Evolutionary conservation across 23 red algal species (phyloP), one percentile per base, ranked within the genome.

Genomic region (Gracilaria gracilis): DNA sequence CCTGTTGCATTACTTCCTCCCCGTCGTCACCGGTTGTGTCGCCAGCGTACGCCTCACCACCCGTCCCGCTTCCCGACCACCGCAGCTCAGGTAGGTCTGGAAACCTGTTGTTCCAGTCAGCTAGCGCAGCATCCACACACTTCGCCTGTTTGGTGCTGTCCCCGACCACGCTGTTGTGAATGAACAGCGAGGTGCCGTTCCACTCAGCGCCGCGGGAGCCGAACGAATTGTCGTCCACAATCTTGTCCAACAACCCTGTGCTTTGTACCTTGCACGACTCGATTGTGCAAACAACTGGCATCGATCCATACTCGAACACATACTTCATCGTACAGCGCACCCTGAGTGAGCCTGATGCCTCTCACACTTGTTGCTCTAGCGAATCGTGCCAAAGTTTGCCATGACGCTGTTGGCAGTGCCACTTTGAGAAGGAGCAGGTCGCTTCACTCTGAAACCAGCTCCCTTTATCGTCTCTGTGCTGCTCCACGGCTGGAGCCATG

Each of bases 311-410:
- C n/a, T 51, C 72, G 40, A 77, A 77, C 72, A 77, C 42, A n/a
- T 77, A 77, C 23, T 50, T 77, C 72, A 77, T 77, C 23, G 72
- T 46, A 46, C 42, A 7, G 42, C 42, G 42, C 42, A 46, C 42
- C 42, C 42, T 46, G 42, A 46, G 11, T 46, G 42, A 11, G 5
- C 42, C 42, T 11, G 42, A 7, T 46, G 42, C 42, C 5, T 46
- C 42, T 46, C 5, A 46, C 5, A 46, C 11, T 46, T 46, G 42
- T 11, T 46, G 42, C 42, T 46, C 42, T 46, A 46, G 42, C 5
- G 4, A 46, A 11, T 46, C 42, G 42, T 46, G 4, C 42, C 42
- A 7, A 4, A 11, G 11, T 46, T 4, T 46, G 42, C 11, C 42
- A 46, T 46, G 42, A 46, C 42, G 4, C 4, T 46, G 42, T 46